These are phyloP conservation scores for Alternaria brassicicola DNA, from an alignment of 2,329 filamentous ascomycete species.

Conservation along the genomic window DNA sequence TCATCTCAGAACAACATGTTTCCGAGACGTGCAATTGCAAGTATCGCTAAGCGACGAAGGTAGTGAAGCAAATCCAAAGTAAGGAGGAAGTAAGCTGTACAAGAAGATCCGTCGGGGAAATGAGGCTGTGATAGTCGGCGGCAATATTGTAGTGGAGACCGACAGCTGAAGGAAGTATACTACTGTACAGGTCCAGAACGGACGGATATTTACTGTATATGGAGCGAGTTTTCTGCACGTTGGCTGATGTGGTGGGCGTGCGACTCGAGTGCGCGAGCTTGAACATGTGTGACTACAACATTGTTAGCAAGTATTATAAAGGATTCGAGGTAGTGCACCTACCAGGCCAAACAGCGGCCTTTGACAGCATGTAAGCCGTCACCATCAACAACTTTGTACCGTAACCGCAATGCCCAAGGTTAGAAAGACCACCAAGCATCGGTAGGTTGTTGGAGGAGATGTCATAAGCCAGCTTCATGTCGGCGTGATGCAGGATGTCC, in stretches of 20 bases:
- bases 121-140: background rate
- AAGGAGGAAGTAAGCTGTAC: slow-evolving; percentile 7
- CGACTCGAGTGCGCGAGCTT: slow-evolving; percentile 68
- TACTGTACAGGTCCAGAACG: slow-evolving; percentile 28
- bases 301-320: slow-evolving; percentile 30
- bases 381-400: slow-evolving; percentile 83
- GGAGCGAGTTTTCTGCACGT: slow-evolving; percentile 59
- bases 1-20: background rate
- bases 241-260: slow-evolving; percentile 69
- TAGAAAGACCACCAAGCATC: slow-evolving; percentile 60
- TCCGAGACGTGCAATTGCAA: background rate
- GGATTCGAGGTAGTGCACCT: slow-evolving; percentile 47
- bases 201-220: slow-evolving; percentile 34
- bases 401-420: slow-evolving; percentile 70
- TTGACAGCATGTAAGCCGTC: slow-evolving; percentile 85
- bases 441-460: slow-evolving; percentile 56
- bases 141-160: background rate
- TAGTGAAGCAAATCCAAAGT: background rate
- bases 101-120: background rate
- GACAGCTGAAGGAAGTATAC: background rate
- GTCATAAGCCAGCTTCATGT: slow-evolving; percentile 74
- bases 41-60: background rate
- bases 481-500: slow-evolving; percentile 76
- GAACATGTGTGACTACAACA: slow-evolving; percentile 67
- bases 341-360: slow-evolving; percentile 92